A percentile compares a stretch with the other conserved stretches of the same genome.
Conservation (phyloP, 1,284 basidiomycete genomes). For the Cryptococcus deneoformans region DNA sequence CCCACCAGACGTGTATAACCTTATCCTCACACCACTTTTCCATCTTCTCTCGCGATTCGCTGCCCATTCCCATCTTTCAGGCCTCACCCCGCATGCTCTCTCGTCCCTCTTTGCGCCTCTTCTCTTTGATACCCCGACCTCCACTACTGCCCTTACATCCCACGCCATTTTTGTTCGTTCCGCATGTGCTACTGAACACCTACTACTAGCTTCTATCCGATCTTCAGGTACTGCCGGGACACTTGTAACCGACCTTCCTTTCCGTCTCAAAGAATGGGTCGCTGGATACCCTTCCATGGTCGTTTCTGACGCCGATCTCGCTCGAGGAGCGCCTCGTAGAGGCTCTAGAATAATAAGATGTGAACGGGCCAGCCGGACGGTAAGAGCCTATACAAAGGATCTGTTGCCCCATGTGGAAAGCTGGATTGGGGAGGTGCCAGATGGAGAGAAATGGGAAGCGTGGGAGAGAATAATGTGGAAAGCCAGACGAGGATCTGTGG, state of each 20-base stretch:
- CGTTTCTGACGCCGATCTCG: conserved; percentile 49
- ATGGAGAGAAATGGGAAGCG: conserved; percentile 24
- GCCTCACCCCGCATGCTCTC: conserved; percentile 76
- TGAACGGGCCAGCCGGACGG: conserved; percentile 68
- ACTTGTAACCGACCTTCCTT: conserved; percentile 61
- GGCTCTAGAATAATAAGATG: conserved; percentile 70
- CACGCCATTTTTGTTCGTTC: conserved; percentile 77
- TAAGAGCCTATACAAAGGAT: conserved; percentile 76
- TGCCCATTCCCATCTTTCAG: conserved; percentile 72
- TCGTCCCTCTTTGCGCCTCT: conserved; percentile 84
- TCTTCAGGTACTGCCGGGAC: conserved; percentile 63
- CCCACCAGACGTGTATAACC: conserved; percentile 54
- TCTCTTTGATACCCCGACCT: conserved; percentile 60
- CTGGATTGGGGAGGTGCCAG: conserved; percentile 58
- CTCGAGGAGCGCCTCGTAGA: conserved; percentile 57
- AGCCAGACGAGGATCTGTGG: conserved; percentile 21
- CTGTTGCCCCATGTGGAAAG: conserved; percentile 67
- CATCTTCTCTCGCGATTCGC: conserved; percentile 72
- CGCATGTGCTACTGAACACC: conserved; percentile 80
- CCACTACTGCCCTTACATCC: conserved; percentile 66
- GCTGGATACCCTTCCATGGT: conserved; percentile 74
- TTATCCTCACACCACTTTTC: conserved; percentile 64
- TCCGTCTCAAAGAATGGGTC: conserved; percentile 78
- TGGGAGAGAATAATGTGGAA: conserved; percentile 39
- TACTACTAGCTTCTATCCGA: conserved; percentile 78